Base-by-base conservation (phyloP, 805 yeast genomes). In the Suhomyces kilbournensis region DNA sequence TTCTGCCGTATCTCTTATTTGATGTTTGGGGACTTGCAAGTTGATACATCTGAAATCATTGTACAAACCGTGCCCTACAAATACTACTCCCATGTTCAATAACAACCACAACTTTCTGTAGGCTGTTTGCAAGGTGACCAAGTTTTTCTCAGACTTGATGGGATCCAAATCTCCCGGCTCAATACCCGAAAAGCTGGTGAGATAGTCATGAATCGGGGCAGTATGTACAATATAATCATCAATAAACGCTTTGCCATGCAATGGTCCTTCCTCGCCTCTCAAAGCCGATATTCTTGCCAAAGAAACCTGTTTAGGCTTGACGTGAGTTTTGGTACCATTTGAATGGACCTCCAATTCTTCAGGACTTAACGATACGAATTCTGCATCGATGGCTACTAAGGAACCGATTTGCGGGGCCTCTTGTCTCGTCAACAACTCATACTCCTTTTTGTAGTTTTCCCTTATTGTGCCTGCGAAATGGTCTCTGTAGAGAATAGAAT, bases 1-100 rank as follows among this genome's bases (percentile, higher is more conserved):
- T 45, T 84, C 85, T 1, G 90, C 85, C 0, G 99, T 94, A 67
- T 94, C 99, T 51, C 96, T 77, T 26, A 94, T 92, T 68, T 96
- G 99, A 1, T 68, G 68, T 23, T 77, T 75, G 0, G 98, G 98
- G 2, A 96, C 96, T 64, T 88, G 88, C 46, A 94, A 82, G 62
- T 94, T 94, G 59, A 96, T 94, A 32, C 94, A 88, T 61, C 97
- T 78, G 76, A 94, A 94, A 71, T 94, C 99, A 59, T 90, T 91
- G 40, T 80, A 78, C 53, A 94, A 75, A 1, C 97, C 97, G 71
- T 94, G 99, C 0, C 99, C 99, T 30, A 94, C 91, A 73, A 94
- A 93, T 0, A 88, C 81, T 64, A 96, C 90, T 0, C 97, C 97
- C 52, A 91, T 63, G 63, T 93, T 94, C 54, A 94, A 74, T 47